Evolutionary conservation across 768 basidiomycete species (phyloP).

Genomic region (Chlorophyllum brunneum): DNA sequence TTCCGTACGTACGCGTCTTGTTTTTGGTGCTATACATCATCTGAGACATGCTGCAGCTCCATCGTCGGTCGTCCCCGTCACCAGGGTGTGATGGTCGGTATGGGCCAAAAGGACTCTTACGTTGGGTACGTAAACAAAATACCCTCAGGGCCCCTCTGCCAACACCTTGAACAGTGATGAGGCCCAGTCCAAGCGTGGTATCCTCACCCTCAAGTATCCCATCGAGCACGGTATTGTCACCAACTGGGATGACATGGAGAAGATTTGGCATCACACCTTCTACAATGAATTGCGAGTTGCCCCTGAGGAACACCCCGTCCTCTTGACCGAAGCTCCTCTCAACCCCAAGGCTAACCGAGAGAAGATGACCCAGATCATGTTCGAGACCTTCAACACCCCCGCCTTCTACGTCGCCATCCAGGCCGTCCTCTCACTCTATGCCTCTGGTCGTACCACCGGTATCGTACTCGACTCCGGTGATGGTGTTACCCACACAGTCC

Average conservation of each 20-base stretch:
- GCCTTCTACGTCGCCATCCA: constrained; percentile 93
- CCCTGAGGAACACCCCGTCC: constrained; percentile 89
- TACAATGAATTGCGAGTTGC: constrained; percentile 95
- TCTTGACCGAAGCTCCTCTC: constrained; percentile 87
- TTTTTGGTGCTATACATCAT: too few species aligned
- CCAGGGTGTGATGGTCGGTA: constrained; percentile 95
- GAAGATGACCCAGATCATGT: constrained; percentile 97
- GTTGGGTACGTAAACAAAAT: constrained; percentile 63
- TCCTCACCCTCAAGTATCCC: constrained; percentile 86
- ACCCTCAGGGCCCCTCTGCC: constrained; percentile 58
- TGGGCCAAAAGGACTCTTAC: constrained; percentile 96
- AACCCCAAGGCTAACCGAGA: constrained; percentile 93
- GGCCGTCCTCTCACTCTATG: constrained; percentile 87
- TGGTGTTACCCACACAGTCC: constrained; percentile 94
- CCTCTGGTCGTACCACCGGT: constrained; percentile 92
- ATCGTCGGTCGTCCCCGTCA: constrained; percentile 95
- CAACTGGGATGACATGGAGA: constrained; percentile 99
- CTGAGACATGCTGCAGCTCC: constrained; percentile 43
- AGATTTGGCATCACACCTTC: constrained; percentile 98
- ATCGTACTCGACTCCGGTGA: constrained; percentile 96
- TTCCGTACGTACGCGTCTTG: constrained; percentile 69
- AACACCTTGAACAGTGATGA: constrained; percentile 90
- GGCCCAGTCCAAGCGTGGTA: constrained; percentile 91
- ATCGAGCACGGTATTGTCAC: constrained; percentile 95
- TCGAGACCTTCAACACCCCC: constrained; percentile 91